phyloP scores from a whole-genome alignment of 768 basidiomycete genomes.

The button mushroom (Agaricus bisporus) region DNA sequence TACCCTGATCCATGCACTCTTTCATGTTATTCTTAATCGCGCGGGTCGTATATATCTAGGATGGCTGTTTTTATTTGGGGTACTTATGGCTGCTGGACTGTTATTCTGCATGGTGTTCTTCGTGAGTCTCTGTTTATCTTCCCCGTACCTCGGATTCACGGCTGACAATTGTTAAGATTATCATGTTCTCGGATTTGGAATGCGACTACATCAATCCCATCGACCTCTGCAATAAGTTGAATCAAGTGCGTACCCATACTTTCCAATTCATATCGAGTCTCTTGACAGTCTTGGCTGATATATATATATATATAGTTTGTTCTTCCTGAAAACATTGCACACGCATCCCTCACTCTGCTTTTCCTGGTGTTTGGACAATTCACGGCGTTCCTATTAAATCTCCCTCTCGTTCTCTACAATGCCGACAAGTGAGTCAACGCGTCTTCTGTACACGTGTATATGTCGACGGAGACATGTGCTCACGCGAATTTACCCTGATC shows the following conservation, averaged over 20 bases:
- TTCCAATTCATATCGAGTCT: background rate
- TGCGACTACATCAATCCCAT: slow-evolving; percentile 99
- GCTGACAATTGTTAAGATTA: slow-evolving; percentile 57
- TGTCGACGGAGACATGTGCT: slow-evolving; percentile 5
- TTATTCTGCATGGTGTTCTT: slow-evolving; percentile 99
- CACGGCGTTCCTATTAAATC: slow-evolving; percentile 86
- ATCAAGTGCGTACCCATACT: slow-evolving; percentile 53
- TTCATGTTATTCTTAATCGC: too few species aligned
- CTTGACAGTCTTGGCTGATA: background rate
- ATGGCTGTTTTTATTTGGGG: slow-evolving; percentile 96
- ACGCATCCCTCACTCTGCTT: slow-evolving; percentile 82
- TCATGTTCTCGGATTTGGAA: slow-evolving; percentile 99
- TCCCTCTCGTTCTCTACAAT: slow-evolving; percentile 83
- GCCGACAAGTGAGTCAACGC: slow-evolving; percentile 77
- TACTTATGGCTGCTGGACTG: slow-evolving; percentile 90
- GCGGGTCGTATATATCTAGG: slow-evolving; percentile 37
- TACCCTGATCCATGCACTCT: too few species aligned
- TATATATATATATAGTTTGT: slow-evolving; percentile 62
- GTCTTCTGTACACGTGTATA: background rate
- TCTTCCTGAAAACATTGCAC: slow-evolving; percentile 91
- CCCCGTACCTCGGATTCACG: background rate
- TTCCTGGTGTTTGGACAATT: slow-evolving; percentile 98
- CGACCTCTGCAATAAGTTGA: slow-evolving; percentile 99
- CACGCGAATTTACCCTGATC: background rate
- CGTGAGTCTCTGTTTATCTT: slow-evolving; percentile 45